phyloP scores from a whole-genome alignment of 1,284 basidiomycete genomes.

The Salmacisia buchloeana region DNA sequence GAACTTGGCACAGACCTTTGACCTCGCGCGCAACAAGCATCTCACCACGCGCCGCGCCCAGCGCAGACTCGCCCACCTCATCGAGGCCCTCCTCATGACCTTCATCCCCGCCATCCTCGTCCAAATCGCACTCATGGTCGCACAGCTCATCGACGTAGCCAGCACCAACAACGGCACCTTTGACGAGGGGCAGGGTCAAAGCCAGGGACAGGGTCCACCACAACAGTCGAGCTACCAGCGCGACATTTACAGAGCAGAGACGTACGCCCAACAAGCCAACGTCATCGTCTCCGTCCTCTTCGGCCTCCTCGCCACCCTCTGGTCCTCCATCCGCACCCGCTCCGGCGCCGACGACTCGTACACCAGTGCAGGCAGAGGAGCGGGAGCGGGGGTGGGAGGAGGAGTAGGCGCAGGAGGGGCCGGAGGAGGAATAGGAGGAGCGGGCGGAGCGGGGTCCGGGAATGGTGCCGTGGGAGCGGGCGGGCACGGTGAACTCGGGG shows the following conservation, averaged over 20 bases:
- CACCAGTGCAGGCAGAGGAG: not conserved
- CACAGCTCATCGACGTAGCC: not conserved
- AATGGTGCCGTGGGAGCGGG: too few species aligned
- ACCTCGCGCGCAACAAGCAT: conserved; percentile 1
- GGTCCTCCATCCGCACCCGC: conserved; percentile 4
- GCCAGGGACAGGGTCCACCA: too few species aligned
- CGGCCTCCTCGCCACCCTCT: not conserved
- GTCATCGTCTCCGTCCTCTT: conserved; percentile 6
- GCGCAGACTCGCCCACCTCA: conserved; percentile 50
- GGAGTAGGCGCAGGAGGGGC: too few species aligned
- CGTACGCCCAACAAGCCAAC: not conserved
- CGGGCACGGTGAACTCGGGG: too few species aligned
- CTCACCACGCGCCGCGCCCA: not conserved
- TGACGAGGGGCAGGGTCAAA: not conserved
- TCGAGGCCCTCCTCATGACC: conserved; percentile 62
- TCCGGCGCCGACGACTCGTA: not conserved
- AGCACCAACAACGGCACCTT: not conserved
- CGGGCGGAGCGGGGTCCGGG: too few species aligned
- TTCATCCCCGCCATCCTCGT: conserved; percentile 62
- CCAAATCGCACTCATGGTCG: not conserved
- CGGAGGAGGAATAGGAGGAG: too few species aligned
- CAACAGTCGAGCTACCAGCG: not conserved
- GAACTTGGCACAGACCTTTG: not conserved
- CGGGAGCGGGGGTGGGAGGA: not conserved
- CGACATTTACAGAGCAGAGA: not conserved